These are phyloP conservation scores for Syncephalastrum contaminatum DNA, from an alignment of 371 early-diverging fungal species.

Conservation along the genomic window DNA sequence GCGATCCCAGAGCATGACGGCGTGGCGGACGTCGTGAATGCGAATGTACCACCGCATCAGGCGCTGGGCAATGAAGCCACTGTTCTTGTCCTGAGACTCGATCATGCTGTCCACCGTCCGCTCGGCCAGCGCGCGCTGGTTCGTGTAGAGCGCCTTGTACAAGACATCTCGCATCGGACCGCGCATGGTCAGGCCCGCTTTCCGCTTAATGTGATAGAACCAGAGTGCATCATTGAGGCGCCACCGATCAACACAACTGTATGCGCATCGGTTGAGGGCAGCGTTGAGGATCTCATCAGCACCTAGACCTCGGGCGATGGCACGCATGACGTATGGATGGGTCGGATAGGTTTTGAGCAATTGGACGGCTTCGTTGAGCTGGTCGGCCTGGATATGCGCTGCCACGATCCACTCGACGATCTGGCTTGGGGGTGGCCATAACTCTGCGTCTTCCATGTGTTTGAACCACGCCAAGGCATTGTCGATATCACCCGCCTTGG, in stretches of 20 bases:
- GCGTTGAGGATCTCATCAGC: constrained; percentile 15
- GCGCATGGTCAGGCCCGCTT: constrained; percentile 15
- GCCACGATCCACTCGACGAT: constrained; percentile 19
- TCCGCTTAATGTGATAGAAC: constrained; percentile 19
- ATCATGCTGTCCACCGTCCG: constrained; percentile 20
- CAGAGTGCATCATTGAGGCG: constrained; percentile 20
- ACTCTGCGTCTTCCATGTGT: constrained; percentile 7
- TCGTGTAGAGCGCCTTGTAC: constrained; percentile 18
- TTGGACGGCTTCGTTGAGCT: constrained; percentile 15
- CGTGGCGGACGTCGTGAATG: constrained; percentile 16
- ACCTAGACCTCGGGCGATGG: constrained; percentile 5
- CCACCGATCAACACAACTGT: constrained; percentile 16
- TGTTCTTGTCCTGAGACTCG: constrained; percentile 3
- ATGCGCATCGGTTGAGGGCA: constrained; percentile 21
- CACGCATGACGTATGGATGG: background rate
- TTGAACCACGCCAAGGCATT: constrained; percentile 24
- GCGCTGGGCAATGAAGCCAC: constrained; percentile 6
- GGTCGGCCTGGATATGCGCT: constrained; percentile 11
- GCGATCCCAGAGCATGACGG: constrained; percentile 23
- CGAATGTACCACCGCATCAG: constrained; percentile 23
- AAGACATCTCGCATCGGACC: constrained; percentile 16
- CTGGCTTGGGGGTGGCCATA: constrained; percentile 2
- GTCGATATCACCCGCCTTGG: constrained; percentile 11
- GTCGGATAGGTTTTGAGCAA: constrained; percentile 12
- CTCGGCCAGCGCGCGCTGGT: constrained; percentile 17